Evolutionary conservation across 164 flowering plant genomes (phyloP), one percentile per base, ranked within the genome.

Genomic region (Tinospora cordifolia): DNA sequence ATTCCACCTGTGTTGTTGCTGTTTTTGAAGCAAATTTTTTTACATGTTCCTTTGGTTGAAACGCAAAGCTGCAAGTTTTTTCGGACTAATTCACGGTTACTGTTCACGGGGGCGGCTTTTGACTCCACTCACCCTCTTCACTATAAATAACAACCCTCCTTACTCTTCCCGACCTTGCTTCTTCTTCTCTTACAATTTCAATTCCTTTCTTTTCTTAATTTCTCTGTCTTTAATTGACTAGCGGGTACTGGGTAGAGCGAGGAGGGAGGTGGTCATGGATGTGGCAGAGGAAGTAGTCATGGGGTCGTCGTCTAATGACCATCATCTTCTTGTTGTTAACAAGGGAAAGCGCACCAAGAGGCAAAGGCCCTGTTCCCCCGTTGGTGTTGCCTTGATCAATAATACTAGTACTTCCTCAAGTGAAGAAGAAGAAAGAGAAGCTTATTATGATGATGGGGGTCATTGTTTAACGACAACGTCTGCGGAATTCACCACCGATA

Each of bases 261-360:
- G 65, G 66, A 41, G 15, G 62, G 12, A 40, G 15, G 17, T 17
- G 46, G 14, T 17, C 66, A 83, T 81, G 83, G 83, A 80, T 69
- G 72, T 65, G 26, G 68, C 57, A 41, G 82, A 67, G 67, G 81
- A 80, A 66, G 79, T 22, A 36, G 46, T 67, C 36, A 17, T 71
- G 72, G 66, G 25, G 2, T 65, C 74, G 10, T n/a, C n/a, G 2
- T 30, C 36, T 30, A 65, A 51, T n/a, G 66, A 68, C 25, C 58
- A 46, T 19, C 17, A 69, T 0, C 62, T 25, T 19, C 46, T 75
- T 12, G 70, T 68, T 6, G 21, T 54, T 22, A 54, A 54, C 40
- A 80, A 78, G 59, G 81, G 85, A 2, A 84, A 79, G 75, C 82
- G 87, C 4, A 82, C 82, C 13, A 84, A 84, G 70, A 82, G 85